Evolutionary conservation across 345 rosid genomes (phyloP).

Genomic region (Balakata baccata): DNA sequence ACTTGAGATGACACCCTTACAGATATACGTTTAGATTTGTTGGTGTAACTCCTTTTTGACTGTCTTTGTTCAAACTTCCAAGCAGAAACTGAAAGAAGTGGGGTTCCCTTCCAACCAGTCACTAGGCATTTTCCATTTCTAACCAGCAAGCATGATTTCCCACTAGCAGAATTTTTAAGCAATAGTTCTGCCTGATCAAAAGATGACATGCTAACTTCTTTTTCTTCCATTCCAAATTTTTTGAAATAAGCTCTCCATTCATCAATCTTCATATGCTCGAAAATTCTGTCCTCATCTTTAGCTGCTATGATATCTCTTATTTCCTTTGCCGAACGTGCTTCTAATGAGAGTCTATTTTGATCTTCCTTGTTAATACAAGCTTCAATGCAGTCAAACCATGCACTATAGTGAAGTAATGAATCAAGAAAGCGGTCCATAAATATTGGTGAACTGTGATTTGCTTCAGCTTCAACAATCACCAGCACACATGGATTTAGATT

Average conservation of each 20-base stretch:
- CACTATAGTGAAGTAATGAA: constrained; percentile 30
- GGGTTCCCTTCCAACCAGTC: constrained; percentile 26
- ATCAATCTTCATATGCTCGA: constrained; percentile 16
- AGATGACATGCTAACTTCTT: constrained; percentile 7
- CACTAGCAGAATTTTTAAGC: background rate
- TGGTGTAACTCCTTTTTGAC: background rate
- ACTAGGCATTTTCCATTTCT: constrained; percentile 19
- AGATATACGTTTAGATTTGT: too few relatives aligned
- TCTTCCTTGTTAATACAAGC: constrained; percentile 12
- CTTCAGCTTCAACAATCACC: constrained; percentile 44
- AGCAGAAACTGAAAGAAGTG: constrained; percentile 21
- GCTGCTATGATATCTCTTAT: constrained; percentile 10
- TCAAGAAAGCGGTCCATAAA: constrained; percentile 44
- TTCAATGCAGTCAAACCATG: constrained; percentile 27
- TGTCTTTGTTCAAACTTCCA: constrained; percentile 10
- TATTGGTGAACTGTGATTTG: constrained; percentile 40
- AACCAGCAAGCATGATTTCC: constrained; percentile 10
- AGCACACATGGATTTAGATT: constrained; percentile 35
- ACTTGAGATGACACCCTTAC: too few relatives aligned
- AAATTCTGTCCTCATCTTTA: constrained; percentile 19
- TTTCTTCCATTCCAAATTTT: constrained; percentile 14
- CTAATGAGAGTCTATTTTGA: background rate
- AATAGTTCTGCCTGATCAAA: constrained; percentile 13
- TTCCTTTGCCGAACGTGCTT: constrained; percentile 8
- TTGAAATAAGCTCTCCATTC: constrained; percentile 23